Base-by-base conservation (phyloP, 1,284 basidiomycete species). In the Baeospora myosura region DNA sequence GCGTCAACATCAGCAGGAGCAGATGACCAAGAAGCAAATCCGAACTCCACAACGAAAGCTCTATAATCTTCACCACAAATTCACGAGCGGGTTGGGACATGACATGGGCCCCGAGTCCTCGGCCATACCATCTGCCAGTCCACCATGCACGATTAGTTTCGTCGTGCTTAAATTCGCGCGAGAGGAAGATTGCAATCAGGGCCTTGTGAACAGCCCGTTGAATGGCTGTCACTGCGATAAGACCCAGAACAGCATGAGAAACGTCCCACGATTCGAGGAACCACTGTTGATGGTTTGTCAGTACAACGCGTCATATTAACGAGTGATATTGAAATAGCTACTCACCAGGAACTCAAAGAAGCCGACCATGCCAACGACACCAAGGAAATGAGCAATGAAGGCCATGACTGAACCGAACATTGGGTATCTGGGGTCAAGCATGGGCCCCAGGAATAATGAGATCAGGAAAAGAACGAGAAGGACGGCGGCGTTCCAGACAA, bases 111-210 rank as follows among this genome's bases (percentile, higher is more conserved):
- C 93, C 93, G 24, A 96, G 73, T 3, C 90, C 91, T 38, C 92
- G 84, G 42, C 91, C 91, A 61, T 93, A 94, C 92, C 92, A 96
- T 52, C 88, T 80, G 57, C 93, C 92, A 30, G 91, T 94, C 93
- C 93, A 97, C 92, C 92, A 97, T 6, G 92, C 92, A 24, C 91
- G 76, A 66, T 96, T 97, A 16, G 90, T 93, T 69, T 96, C 92
- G 60, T 97, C 93, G 57, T 95, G 90, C 68, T 96, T 96, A 76
- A 95, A 94, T 65, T 97, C 93, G 50, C 93, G 83, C 24, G 90
- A 88, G 31, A 97, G 70, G 76, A 94, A 90, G 42, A 94, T 82
- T 1, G 92, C 72, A 53, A 97, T 96, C 49, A 95, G 69, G 44
- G 92, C 73, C 69, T 97, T 97, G 76, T 92, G 85, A 50, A 96